A percentile compares a stretch with the other conserved stretches of the same genome.
phyloP scores from a whole-genome alignment of 2,329 filamentous ascomycete species.

The Sporothrix luriei region DNA sequence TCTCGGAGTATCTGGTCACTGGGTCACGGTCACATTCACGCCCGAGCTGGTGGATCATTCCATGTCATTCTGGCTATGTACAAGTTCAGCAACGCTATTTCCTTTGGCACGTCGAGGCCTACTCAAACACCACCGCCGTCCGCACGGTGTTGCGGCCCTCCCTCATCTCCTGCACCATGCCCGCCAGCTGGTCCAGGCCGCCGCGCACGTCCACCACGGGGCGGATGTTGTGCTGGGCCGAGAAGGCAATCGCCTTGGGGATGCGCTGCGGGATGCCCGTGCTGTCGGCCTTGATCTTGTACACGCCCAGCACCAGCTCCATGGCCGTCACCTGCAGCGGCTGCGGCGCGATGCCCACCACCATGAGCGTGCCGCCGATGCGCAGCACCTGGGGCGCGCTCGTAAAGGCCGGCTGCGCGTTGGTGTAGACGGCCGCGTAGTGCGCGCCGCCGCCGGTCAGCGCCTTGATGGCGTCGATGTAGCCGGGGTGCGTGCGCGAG shows the following conservation, averaged over 20 bases:
- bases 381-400: slow-evolving; percentile 44
- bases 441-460: slow-evolving; percentile 48
- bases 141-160: slow-evolving; percentile 36
- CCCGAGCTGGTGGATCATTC: not conserved
- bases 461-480: slow-evolving; percentile 46
- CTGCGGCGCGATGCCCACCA: slow-evolving; percentile 47
- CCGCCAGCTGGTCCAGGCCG: slow-evolving; percentile 46
- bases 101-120: not conserved
- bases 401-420: slow-evolving; percentile 45
- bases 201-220: slow-evolving; percentile 46
- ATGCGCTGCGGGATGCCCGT: slow-evolving; percentile 49
- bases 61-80: slow-evolving; percentile 22
- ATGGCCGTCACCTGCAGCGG: slow-evolving; percentile 45
- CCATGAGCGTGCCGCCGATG: slow-evolving; percentile 48
- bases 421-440: slow-evolving; percentile 49
- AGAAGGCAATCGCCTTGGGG: slow-evolving; percentile 50
- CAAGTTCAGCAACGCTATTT: not conserved
- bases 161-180: slow-evolving; percentile 47
- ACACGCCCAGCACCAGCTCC: slow-evolving; percentile 47
- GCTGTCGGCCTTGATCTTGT: slow-evolving; percentile 48
- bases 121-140: slow-evolving; percentile 31
- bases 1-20: slow-evolving; percentile 3
- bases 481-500: slow-evolving; percentile 45
- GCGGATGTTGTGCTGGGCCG: slow-evolving; percentile 47
- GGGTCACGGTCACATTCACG: not conserved